Conservation (phyloP, 495 filamentous ascomycete genomes). For the Aspergillus campestris region DNA sequence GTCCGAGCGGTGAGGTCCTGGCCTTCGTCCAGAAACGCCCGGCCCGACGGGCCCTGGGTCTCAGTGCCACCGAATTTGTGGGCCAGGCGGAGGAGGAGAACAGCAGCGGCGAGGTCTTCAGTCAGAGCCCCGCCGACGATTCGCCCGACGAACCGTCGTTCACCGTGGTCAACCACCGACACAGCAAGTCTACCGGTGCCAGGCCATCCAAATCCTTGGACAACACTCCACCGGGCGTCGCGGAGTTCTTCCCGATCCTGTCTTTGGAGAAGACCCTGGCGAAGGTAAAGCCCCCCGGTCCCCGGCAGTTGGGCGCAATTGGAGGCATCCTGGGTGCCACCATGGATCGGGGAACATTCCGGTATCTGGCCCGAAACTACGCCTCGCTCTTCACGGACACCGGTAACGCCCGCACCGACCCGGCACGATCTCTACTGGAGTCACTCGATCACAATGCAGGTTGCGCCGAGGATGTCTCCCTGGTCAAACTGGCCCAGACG, state of each 20-base stretch:
- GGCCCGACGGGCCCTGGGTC: slow-evolving; percentile 27
- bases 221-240: slow-evolving; percentile 49
- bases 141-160: slow-evolving; percentile 51
- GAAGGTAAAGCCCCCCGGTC: slow-evolving; percentile 40
- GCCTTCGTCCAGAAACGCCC: slow-evolving; percentile 43
- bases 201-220: slow-evolving; percentile 35
- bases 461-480: slow-evolving; percentile 48
- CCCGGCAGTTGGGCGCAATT: slow-evolving; percentile 54
- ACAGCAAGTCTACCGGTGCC: slow-evolving; percentile 23
- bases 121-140: slow-evolving; percentile 60
- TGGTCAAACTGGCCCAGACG: slow-evolving; percentile 61
- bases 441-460: slow-evolving; percentile 56
- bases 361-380: slow-evolving; percentile 54
- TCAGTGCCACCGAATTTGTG: slow-evolving; percentile 29
- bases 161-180: slow-evolving; percentile 36
- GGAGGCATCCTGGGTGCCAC: slow-evolving; percentile 50
- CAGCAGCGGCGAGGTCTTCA: slow-evolving; percentile 41
- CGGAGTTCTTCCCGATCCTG: slow-evolving; percentile 41
- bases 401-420: slow-evolving; percentile 20
- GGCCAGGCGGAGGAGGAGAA: slow-evolving; percentile 22
- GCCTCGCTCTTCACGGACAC: slow-evolving; percentile 28
- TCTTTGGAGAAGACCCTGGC: slow-evolving; percentile 55
- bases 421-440: slow-evolving; percentile 38
- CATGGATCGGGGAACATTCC: slow-evolving; percentile 43
- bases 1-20: slow-evolving; percentile 36